Base-by-base conservation (phyloP, 352 stramenopile species). In the Globisporangium middletonii region DNA sequence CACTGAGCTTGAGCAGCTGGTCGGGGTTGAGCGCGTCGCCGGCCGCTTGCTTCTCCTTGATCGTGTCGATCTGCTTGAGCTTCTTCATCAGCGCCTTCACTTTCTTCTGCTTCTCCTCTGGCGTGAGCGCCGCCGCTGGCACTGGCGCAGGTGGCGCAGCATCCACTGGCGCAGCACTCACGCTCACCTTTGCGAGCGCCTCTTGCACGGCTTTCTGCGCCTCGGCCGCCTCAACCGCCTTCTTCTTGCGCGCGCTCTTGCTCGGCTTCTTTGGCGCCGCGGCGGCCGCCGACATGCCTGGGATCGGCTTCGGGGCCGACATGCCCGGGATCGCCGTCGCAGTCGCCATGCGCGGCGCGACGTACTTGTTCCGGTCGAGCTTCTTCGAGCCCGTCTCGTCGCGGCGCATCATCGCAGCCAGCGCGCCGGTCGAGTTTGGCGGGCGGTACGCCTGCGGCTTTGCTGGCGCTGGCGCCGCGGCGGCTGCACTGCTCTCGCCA, bases 361-460 rank as follows among this genome's bases (percentile, higher is more conserved):
- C 77, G 57, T 92, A 95, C 64, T 93, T 92, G 77, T 92, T 91
- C 35, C 79, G 77, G 55, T 95, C 83, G 18, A 95, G 74, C 65
- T 93, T 95, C 63, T 73, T 83, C 8, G 83, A 76, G 12, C 85
- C 85, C 23, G 74, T 74, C 49, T 92, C 84, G 59, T 95, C 83
- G 55, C 86, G 82, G n/a, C 89, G 75, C 85, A 99, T 97, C 57
- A 98, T 83, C 42, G 97, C 95, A 6, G 96, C 92, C 27, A 99
- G 79, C 11, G 86, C 84, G 33, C 91, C 91, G 0, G 84, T 94
- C 50, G 89, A 96, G 48, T 86, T 83, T 4, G 91, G 91, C 2
- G 84, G 88, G 60, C 77, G 78, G 71, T 92, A 98, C 59, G 76
- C 93, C 73, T 92, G 75, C 12, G 68, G 76, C 65, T 89, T 89